These are phyloP conservation scores for Thelephora ganbajun DNA, from an alignment of 768 basidiomycete genomes.

Conservation along the genomic window DNA sequence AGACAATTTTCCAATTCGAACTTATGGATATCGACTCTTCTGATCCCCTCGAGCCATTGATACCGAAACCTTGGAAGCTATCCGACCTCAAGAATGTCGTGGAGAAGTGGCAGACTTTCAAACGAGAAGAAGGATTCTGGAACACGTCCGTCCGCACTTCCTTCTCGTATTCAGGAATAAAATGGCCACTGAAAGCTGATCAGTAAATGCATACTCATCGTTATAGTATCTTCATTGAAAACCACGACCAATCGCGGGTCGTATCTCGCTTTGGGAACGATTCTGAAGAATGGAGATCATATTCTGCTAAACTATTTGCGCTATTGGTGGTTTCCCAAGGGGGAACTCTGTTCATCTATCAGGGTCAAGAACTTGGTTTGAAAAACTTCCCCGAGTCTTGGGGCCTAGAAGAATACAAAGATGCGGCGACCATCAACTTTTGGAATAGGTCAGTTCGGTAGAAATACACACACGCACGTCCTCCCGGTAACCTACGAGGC, in stretches of 20 bases:
- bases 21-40: constrained; percentile 43
- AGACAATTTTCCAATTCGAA: constrained; percentile 58
- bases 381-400: constrained; percentile 48
- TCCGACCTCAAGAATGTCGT: constrained; percentile 32
- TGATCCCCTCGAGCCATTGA: constrained; percentile 24
- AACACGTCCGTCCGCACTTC: constrained; percentile 34
- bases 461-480: not conserved
- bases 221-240: constrained; percentile 47
- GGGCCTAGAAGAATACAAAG: constrained; percentile 64
- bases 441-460: constrained; percentile 31
- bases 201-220: not conserved
- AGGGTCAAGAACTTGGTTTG: constrained; percentile 63
- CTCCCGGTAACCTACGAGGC: not conserved
- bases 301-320: constrained; percentile 52
- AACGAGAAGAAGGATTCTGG: constrained; percentile 50
- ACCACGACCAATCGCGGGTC: constrained; percentile 53
- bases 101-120: constrained; percentile 39
- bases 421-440: constrained; percentile 47
- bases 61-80: constrained; percentile 34
- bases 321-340: constrained; percentile 45
- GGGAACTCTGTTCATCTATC: constrained; percentile 62
- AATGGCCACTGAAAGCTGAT: not conserved
- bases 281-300: constrained; percentile 33
- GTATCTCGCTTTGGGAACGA: constrained; percentile 61
- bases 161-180: not conserved